These are phyloP conservation scores for Colletotrichum liaoningense DNA, from an alignment of 2,329 filamentous ascomycete species.

Conservation along the genomic window DNA sequence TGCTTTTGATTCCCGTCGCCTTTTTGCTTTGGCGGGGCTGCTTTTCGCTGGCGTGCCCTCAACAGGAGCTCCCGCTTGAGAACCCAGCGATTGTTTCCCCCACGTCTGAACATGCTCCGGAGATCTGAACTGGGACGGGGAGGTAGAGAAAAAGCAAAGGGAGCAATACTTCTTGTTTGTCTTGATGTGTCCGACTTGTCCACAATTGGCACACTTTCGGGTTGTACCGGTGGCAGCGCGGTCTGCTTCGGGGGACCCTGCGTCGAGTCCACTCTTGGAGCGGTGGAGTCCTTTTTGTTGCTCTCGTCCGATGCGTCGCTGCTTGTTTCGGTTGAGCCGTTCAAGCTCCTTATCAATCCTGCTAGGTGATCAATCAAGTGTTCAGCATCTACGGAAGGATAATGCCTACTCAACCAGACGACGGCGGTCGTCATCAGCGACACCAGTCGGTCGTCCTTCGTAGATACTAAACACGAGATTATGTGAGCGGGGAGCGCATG, in stretches of 20 bases:
- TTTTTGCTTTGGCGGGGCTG: conserved; percentile 20
- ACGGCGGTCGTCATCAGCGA: conserved; percentile 35
- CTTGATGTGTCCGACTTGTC: conserved; percentile 96
- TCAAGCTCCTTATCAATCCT: conserved; percentile 81
- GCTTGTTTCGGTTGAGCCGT: conserved; percentile 90
- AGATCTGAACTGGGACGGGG: conserved; percentile 22
- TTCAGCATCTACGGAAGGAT: conserved; percentile 25
- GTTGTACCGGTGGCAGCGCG: conserved; percentile 74
- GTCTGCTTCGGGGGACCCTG: conserved; percentile 64
- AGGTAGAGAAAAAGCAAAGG: conserved; percentile 42
- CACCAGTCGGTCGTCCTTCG: conserved; percentile 37
- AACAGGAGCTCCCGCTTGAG: conserved; percentile 17
- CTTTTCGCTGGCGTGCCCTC: conserved; percentile 31
- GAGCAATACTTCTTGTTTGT: conserved; percentile 93
- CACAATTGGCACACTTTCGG: conserved; percentile 97
- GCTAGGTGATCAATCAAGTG: conserved; percentile 40
- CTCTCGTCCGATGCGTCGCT: conserved; percentile 88
- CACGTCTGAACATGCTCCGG: conserved; percentile 31
- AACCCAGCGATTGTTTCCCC: conserved; percentile 27
- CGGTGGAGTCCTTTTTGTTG: conserved; percentile 80
- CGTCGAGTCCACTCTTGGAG: conserved; percentile 47
- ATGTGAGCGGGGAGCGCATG: conserved; percentile 36
- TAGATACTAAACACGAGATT: conserved; percentile 36
- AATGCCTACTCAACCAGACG: conserved; percentile 36
- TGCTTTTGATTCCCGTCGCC: background rate